Evolutionary conservation across 1,284 basidiomycete genomes (phyloP).

Genomic region (Ceratorhiza oryzae-sativae): DNA sequence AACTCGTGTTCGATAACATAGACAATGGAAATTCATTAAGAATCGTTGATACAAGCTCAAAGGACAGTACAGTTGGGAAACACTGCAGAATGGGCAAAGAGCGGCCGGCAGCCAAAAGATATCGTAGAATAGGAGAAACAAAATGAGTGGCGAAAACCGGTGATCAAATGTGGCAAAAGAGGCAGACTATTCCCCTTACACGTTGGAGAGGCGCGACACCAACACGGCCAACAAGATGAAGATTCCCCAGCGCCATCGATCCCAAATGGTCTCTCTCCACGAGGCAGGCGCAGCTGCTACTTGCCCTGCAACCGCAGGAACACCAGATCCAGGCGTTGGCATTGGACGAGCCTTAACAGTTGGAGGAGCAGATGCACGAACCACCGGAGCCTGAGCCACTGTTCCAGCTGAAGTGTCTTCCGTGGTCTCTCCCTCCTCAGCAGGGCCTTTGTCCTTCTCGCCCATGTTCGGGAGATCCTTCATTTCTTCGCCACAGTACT

Average conservation of each 20-base stretch:
- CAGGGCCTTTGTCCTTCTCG: slow-evolving; percentile 67
- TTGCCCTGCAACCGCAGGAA: slow-evolving; percentile 41
- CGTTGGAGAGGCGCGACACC: slow-evolving; percentile 66
- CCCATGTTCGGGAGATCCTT: slow-evolving; percentile 90
- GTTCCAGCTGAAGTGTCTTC: slow-evolving; percentile 18
- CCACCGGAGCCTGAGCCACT: slow-evolving; percentile 42
- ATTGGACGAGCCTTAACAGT: slow-evolving; percentile 41
- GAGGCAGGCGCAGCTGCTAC: slow-evolving; percentile 48
- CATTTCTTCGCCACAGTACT: slow-evolving; percentile 73
- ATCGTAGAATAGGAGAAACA: slow-evolving; percentile 3
- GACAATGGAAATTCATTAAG: slow-evolving; percentile 28
- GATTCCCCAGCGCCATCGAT: slow-evolving; percentile 83
- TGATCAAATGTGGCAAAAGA: background rate
- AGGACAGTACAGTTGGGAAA: slow-evolving; percentile 1
- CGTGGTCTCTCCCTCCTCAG: slow-evolving; percentile 42
- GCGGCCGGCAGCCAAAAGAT: background rate
- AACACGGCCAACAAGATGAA: slow-evolving; percentile 76
- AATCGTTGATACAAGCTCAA: slow-evolving; percentile 16
- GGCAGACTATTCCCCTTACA: slow-evolving; percentile 8
- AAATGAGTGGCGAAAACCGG: slow-evolving; percentile 15
- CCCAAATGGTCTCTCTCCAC: slow-evolving; percentile 73
- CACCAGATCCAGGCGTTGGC: slow-evolving; percentile 42
- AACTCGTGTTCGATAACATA: slow-evolving; percentile 8
- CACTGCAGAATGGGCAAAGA: slow-evolving; percentile 8
- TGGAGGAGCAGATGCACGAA: slow-evolving; percentile 38